A percentile compares a stretch with the other conserved stretches of the same genome.
phyloP scores from a whole-genome alignment of 1,284 basidiomycete genomes.

The Tylopilus sp. region DNA sequence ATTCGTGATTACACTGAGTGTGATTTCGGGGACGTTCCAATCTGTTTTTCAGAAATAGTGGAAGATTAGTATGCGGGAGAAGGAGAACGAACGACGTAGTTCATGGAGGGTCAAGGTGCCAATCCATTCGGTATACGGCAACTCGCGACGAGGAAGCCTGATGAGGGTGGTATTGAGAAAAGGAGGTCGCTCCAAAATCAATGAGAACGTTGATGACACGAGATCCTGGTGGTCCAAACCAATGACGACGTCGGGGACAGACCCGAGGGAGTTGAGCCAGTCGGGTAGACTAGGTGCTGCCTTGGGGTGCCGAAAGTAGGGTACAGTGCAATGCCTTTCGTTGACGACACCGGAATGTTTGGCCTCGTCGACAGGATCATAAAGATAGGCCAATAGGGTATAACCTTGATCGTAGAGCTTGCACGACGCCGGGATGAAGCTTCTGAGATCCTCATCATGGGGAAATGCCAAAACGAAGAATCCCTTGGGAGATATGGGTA shows the following conservation, averaged over 20 bases:
- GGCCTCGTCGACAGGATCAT: conserved; percentile 15
- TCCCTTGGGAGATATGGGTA: conserved; percentile 15
- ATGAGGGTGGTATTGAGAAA: conserved; percentile 40
- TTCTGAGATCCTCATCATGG: conserved; percentile 39
- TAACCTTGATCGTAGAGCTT: conserved; percentile 41
- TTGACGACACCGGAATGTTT: conserved; percentile 5
- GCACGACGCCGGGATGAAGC: conserved; percentile 48
- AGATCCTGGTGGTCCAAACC: conserved; percentile 33
- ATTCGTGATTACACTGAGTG: conserved; percentile 74
- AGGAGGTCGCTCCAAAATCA: conserved; percentile 19
- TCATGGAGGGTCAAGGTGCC: conserved; percentile 53
- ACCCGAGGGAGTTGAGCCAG: conserved; percentile 24
- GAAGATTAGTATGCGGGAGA: not conserved
- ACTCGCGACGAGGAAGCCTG: conserved; percentile 50
- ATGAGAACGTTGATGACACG: conserved; percentile 18
- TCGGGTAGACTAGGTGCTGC: conserved; percentile 12
- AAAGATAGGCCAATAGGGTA: conserved; percentile 38
- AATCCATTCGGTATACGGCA: conserved; percentile 66
- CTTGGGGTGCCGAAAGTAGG: conserved; percentile 19
- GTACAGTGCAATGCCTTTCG: conserved; percentile 18
- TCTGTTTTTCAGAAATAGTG: conserved; percentile 42
- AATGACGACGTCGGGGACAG: conserved; percentile 36
- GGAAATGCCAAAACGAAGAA: conserved; percentile 41
- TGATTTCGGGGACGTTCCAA: conserved; percentile 69
- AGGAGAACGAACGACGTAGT: conserved; percentile 25